Evolutionary conservation across 139 green algal species (phyloP), one percentile per base, ranked within the genome.

Genomic region (Dunaliella sp.): DNA sequence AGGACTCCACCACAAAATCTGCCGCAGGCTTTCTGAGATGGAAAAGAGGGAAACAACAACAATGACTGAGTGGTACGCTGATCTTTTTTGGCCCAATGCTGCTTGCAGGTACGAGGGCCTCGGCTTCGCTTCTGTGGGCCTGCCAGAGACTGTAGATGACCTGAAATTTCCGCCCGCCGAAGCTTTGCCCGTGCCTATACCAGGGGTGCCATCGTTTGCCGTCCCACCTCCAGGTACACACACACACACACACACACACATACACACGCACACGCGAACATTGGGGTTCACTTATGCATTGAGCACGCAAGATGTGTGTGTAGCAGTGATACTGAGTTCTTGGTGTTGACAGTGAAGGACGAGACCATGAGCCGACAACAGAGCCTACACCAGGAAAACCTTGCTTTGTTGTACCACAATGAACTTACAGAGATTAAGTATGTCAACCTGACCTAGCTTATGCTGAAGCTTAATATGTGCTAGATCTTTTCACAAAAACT

Each of bases 101-200:
- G 22, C 16, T 7, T 78, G 12, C 73, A 72, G 77, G 83, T 95
- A 95, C 85, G 88, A 94, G 81, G 90, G 91, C 73, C 86, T 95
- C 32, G 85, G 58, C 1, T 95, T 89, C 77, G 34, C 72, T 1
- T 89, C 83, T 24, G 87, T 48, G 0, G 81, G 12, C 34, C 57
- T 92, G 79, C 89, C 91, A 0, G 31, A 38, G 37, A 87, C 75
- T 34, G 77, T 83, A 30, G 25, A 58, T 2, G 91, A 94, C 38
- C 57, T 90, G 0, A 59, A 83, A n/a, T 94, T 94, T 81, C 89
- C 89, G 22, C 89, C 91, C 0, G 72, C 77, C 21, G 37, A 74
- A 31, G 85, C 86, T 34, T 72, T 84, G 36, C 73, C 83, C 12
- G 85, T 89, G 74, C 88, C 88, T n/a, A 73, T 91, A 0, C 48